Evolutionary conservation across 441 rosid genomes (phyloP), one percentile per base, ranked within the genome.

Genomic region (Pelargonium hybrid): DNA sequence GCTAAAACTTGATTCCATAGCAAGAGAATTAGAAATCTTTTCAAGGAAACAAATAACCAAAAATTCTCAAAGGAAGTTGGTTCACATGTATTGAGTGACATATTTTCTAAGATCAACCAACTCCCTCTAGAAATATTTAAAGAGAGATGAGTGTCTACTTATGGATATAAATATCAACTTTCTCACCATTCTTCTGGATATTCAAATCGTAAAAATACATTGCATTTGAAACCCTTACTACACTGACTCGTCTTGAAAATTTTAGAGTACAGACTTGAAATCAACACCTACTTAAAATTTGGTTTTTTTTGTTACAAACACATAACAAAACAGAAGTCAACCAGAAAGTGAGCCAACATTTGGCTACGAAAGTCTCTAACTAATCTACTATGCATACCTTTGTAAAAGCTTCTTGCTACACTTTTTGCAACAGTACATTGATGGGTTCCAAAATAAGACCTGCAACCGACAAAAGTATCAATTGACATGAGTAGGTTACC

Each of bases 171-270:
- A 94, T 69, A 69, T 90, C 91, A 59, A 92, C 89, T 84, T 92
- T 92, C 78, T 89, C 99, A 9, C 98, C 99, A 79, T 92, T 92
- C 77, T 98, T 84, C 78, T 92, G 93, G 69, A 90, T 85, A 86
- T 90, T 94, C 84, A 94, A 71, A 78, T 92, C 96, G 64, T 94
- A 98, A 0, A 97, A 97, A 94, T 74, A 94, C 92, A 81, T 94
- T 93, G 89, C 97, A 93, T 79, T 91, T 90, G 71, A 93, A 93
- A 52, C 96, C 96, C 78, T 93, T 91, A 0, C 84, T 82, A 75
- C 97, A 93, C 77, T 91, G 96, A 69, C 97, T 96, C 0, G 68
- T 93, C 84, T 93, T 93, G 79, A 70, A 93, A 78, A 90, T 88
- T 83, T 91, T 95, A 93, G 4, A 93, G 10, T 34, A 93, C 90